phyloP scores from a whole-genome alignment of 1,284 basidiomycete species.

The Ganoderma multipileum region DNA sequence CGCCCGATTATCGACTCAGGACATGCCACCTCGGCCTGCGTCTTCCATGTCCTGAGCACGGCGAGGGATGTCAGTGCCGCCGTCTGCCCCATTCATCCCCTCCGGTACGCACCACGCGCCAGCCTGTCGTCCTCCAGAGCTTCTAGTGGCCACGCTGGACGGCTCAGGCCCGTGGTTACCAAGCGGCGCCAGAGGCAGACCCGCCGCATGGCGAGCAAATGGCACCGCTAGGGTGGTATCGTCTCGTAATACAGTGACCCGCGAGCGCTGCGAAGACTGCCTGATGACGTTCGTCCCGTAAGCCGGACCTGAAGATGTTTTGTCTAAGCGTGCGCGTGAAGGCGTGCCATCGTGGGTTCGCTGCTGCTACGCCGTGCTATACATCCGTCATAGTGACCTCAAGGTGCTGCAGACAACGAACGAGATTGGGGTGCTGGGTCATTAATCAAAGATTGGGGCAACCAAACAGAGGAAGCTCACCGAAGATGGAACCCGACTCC shows the following conservation, averaged over 20 bases:
- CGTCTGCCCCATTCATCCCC: background rate
- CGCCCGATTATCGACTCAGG: background rate
- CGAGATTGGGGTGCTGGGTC: background rate
- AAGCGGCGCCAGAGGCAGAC: slow-evolving; percentile 3
- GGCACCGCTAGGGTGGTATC: background rate
- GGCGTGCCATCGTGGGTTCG: background rate
- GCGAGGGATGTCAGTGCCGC: background rate
- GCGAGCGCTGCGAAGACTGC: background rate
- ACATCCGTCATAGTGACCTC: background rate
- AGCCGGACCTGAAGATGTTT: background rate
- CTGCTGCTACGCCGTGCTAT: background rate
- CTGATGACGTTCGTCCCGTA: background rate
- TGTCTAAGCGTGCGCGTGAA: too few relatives aligned
- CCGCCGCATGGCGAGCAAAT: slow-evolving; percentile 7
- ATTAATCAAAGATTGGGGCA: slow-evolving; percentile 24
- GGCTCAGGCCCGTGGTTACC: background rate
- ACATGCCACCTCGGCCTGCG: background rate
- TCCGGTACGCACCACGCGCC: background rate
- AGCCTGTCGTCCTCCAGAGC: background rate
- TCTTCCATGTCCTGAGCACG: slow-evolving; percentile 14
- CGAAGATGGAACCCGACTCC: background rate
- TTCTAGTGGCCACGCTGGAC: background rate
- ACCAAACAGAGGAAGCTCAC: slow-evolving; percentile 13
- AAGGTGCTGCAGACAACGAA: background rate
- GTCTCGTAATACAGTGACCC: background rate